These are phyloP conservation scores for Zymoseptoria crescenta DNA, from an alignment of 2,329 filamentous ascomycete species.

Conservation along the genomic window DNA sequence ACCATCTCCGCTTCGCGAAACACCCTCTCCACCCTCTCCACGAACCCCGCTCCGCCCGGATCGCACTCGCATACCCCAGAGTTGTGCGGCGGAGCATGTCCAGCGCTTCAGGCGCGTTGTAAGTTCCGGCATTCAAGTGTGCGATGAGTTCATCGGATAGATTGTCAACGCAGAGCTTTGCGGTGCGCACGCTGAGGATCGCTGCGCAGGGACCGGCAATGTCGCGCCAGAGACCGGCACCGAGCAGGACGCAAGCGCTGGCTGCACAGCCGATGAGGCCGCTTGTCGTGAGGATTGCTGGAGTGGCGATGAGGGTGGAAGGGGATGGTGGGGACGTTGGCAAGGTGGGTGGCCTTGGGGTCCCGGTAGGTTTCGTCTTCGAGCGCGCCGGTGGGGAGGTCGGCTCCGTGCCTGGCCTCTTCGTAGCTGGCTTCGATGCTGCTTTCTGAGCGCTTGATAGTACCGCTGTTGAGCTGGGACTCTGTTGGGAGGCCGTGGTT, in stretches of 20 bases:
- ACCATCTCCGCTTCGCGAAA: constrained; percentile 23
- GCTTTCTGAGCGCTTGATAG: not conserved
- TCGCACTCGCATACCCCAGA: constrained; percentile 21
- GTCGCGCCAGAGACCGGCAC: constrained; percentile 21
- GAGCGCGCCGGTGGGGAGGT: not conserved
- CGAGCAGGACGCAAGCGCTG: constrained; percentile 20
- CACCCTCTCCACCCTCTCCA: constrained; percentile 22
- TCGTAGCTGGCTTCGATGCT: not conserved
- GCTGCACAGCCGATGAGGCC: constrained; percentile 24
- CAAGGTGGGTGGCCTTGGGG: not conserved
- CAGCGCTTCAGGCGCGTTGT: constrained; percentile 24
- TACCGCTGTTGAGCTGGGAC: not conserved
- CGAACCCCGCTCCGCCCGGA: constrained; percentile 22
- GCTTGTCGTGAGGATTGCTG: constrained; percentile 20
- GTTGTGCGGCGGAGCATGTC: constrained; percentile 24
- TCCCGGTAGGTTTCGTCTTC: not conserved
- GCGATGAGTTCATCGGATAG: constrained; percentile 22
- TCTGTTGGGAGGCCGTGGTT: not conserved
- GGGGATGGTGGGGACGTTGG: not conserved
- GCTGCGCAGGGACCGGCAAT: constrained; percentile 20
- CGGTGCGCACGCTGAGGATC: constrained; percentile 19
- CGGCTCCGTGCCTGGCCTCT: not conserved
- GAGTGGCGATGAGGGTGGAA: constrained; percentile 7
- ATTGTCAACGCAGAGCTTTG: constrained; percentile 23
- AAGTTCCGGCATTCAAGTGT: constrained; percentile 23